phyloP scores from a whole-genome alignment of 2,329 filamentous ascomycete species.

The Fusarium praegraminearum region DNA sequence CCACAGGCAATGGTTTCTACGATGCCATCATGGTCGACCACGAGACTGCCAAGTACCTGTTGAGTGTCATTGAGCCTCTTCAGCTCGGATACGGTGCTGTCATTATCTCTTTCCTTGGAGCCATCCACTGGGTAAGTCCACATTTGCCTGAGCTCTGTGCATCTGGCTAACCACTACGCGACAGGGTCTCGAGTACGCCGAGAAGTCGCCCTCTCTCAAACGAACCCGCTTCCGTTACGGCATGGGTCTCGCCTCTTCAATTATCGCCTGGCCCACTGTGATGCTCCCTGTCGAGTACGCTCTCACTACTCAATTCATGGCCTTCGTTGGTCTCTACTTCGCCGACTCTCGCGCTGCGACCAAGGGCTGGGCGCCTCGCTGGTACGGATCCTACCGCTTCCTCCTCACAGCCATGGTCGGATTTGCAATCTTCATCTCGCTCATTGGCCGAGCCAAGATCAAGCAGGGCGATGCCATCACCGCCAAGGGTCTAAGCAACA shows the following conservation, averaged over 20 bases:
- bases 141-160: accelerated
- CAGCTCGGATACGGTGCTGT: slow-evolving; percentile 93
- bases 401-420: slow-evolving; percentile 92
- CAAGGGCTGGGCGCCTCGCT: slow-evolving; percentile 82
- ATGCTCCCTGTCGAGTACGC: slow-evolving; percentile 87
- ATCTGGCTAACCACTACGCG: background rate
- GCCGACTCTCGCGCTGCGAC: slow-evolving; percentile 79
- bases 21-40: slow-evolving; percentile 70
- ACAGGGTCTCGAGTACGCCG: slow-evolving; percentile 82
- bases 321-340: slow-evolving; percentile 89
- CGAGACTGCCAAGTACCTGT: slow-evolving; percentile 76
- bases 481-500: slow-evolving; percentile 54
- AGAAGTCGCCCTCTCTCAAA: slow-evolving; percentile 68
- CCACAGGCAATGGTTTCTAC: slow-evolving; percentile 68
- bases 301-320: slow-evolving; percentile 84
- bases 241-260: slow-evolving; percentile 83
- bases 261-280: slow-evolving; percentile 90
- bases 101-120: slow-evolving; percentile 93
- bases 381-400: slow-evolving; percentile 93
- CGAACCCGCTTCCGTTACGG: slow-evolving; percentile 84
- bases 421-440: slow-evolving; percentile 79
- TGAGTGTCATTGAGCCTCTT: slow-evolving; percentile 83
- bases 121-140: slow-evolving; percentile 80
- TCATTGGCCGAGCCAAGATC: slow-evolving; percentile 86
- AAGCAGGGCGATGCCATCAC: slow-evolving; percentile 52